Percentiles rank a stretch among this genome's conserved stretches.
These are phyloP conservation scores for Malassezia pachydermatis DNA, from an alignment of 1,284 basidiomycete genomes.

Conservation along the genomic window DNA sequence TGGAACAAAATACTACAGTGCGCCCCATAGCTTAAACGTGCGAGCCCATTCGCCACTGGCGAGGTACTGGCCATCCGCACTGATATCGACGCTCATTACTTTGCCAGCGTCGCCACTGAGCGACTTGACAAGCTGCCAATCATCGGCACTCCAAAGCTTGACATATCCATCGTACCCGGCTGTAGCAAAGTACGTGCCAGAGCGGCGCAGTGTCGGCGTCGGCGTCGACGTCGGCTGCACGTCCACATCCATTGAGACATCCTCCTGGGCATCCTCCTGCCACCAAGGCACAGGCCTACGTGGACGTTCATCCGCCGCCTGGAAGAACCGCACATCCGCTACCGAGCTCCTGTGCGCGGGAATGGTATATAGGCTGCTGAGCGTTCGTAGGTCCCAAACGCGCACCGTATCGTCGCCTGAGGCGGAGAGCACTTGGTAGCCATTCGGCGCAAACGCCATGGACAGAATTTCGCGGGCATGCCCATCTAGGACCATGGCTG, in stretches of 20 bases:
- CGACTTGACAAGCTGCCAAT: slow-evolving; percentile 83
- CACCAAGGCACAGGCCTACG: slow-evolving; percentile 29
- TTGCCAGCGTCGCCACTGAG: slow-evolving; percentile 88
- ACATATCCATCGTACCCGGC: slow-evolving; percentile 90
- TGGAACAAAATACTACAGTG: slow-evolving; percentile 19
- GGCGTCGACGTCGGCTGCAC: slow-evolving; percentile 49
- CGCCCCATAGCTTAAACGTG: slow-evolving; percentile 35
- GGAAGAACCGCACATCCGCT: slow-evolving; percentile 86
- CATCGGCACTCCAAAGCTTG: slow-evolving; percentile 93
- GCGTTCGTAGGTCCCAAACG: slow-evolving; percentile 92
- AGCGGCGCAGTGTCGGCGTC: slow-evolving; percentile 16
- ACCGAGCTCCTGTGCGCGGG: slow-evolving; percentile 90
- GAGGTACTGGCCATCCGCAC: slow-evolving; percentile 26
- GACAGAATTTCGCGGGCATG: slow-evolving; percentile 87
- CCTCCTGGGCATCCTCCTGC: background rate
- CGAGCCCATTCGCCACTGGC: slow-evolving; percentile 35
- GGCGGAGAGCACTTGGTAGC: slow-evolving; percentile 91
- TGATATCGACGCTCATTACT: slow-evolving; percentile 91
- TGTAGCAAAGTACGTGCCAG: slow-evolving; percentile 80
- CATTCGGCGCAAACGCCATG: slow-evolving; percentile 88
- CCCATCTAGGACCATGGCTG: slow-evolving; percentile 95
- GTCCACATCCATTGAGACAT: slow-evolving; percentile 37
- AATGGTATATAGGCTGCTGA: slow-evolving; percentile 87
- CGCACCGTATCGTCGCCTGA: slow-evolving; percentile 93
- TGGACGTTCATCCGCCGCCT: slow-evolving; percentile 15